Evolutionary conservation across 805 yeast species (phyloP).

Genomic region (Starmerella apicola): DNA sequence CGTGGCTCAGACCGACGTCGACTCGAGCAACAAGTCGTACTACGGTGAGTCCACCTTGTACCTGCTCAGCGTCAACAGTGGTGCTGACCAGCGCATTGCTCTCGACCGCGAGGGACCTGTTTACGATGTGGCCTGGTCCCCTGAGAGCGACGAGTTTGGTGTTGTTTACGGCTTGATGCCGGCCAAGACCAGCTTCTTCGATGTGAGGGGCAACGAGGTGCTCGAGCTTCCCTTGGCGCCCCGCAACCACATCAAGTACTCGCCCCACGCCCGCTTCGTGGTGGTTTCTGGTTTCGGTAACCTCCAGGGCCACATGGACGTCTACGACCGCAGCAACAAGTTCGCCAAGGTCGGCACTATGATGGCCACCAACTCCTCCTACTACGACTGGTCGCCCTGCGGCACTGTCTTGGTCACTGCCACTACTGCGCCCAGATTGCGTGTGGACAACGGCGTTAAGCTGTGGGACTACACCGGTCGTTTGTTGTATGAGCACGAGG

Average conservation of each 20-base stretch:
- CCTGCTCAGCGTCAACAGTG: constrained; percentile 77
- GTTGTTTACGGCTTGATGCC: constrained; percentile 98
- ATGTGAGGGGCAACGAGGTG: constrained; percentile 79
- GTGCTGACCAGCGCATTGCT: constrained; percentile 66
- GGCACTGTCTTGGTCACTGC: constrained; percentile 90
- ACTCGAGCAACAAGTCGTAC: constrained; percentile 82
- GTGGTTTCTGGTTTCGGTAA: constrained; percentile 97
- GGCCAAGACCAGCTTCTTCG: constrained; percentile 85
- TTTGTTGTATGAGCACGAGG: constrained; percentile 64
- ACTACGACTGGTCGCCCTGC: constrained; percentile 96
- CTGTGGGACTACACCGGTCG: constrained; percentile 88
- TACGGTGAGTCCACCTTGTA: constrained; percentile 94
- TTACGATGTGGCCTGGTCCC: constrained; percentile 96
- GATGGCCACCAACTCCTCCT: constrained; percentile 90
- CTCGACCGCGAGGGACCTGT: constrained; percentile 92
- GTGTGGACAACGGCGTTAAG: constrained; percentile 92
- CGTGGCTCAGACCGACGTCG: constrained; percentile 90
- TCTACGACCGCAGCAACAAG: constrained; percentile 72
- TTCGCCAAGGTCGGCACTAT: constrained; percentile 68
- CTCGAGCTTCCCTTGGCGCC: constrained; percentile 76
- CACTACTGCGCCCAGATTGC: constrained; percentile 88
- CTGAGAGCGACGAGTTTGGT: constrained; percentile 91
- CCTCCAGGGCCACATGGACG: constrained; percentile 90
- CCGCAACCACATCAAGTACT: constrained; percentile 77
- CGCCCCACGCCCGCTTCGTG: constrained; percentile 87